Evolutionary conservation across 768 basidiomycete genomes (phyloP).

Genomic region (Amanita molliuscula): DNA sequence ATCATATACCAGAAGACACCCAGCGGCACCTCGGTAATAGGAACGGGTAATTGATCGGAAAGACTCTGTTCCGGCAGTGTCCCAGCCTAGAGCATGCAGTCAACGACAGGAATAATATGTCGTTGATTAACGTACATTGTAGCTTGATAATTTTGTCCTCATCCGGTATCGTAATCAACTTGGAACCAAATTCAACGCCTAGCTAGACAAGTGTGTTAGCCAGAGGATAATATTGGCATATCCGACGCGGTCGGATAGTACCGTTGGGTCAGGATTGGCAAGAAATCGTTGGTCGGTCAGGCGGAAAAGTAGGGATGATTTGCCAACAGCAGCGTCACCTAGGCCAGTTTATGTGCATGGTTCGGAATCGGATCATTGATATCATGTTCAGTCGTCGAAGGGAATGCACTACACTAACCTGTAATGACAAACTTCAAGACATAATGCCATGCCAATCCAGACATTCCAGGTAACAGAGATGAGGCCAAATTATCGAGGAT

Average conservation of each 20-base stretch:
- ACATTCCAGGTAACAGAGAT: slow-evolving; percentile 18
- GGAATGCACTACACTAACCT: slow-evolving; percentile 17
- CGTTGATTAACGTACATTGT: slow-evolving; percentile 50
- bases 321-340: slow-evolving; percentile 79
- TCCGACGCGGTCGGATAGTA: slow-evolving; percentile 24
- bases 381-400: neutral
- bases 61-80: slow-evolving; percentile 86
- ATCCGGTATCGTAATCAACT: slow-evolving; percentile 72
- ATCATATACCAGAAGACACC: slow-evolving; percentile 84
- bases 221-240: neutral
- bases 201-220: slow-evolving; percentile 32
- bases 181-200: slow-evolving; percentile 90
- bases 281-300: slow-evolving; percentile 87
- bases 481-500: neutral
- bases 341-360: neutral
- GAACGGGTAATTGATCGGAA: slow-evolving; percentile 82
- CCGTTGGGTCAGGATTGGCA: slow-evolving; percentile 78
- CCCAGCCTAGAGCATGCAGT: slow-evolving; percentile 56
- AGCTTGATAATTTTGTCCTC: slow-evolving; percentile 81
- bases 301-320: slow-evolving; percentile 77
- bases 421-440: slow-evolving; percentile 78
- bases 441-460: slow-evolving; percentile 61
- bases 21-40: slow-evolving; percentile 84
- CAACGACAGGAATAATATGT: neutral
- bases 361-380: neutral